A percentile compares a stretch with the other conserved stretches of the same genome.
Conservation (phyloP, 2,329 filamentous ascomycete genomes). For the Botrytis hyacinthi region DNA sequence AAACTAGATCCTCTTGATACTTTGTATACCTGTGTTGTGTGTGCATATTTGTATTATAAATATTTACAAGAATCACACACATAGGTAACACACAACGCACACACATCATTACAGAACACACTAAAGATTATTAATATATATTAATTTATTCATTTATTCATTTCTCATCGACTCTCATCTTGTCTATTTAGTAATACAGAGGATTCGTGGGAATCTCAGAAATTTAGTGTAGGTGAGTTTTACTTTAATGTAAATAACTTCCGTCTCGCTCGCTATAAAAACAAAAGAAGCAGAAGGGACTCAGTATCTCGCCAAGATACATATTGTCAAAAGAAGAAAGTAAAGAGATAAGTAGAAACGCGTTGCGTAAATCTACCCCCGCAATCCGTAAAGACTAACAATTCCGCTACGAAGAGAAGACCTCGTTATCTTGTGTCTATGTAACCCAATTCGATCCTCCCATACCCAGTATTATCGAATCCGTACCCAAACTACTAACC, state of each 20-base stretch:
- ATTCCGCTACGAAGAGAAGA: background rate
- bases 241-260: background rate
- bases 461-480: background rate
- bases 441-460: background rate
- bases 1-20: background rate
- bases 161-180: background rate
- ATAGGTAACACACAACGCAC: background rate
- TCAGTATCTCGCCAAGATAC: background rate
- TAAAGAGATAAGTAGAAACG: background rate
- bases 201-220: background rate
- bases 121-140: background rate
- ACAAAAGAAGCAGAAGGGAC: background rate
- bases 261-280: background rate
- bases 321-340: background rate
- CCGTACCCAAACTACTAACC: background rate
- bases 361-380: background rate
- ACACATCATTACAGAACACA: background rate
- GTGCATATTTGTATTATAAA: background rate
- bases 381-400: background rate
- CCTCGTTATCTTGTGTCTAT: background rate
- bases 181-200: background rate
- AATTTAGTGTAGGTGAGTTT: background rate
- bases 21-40: background rate
- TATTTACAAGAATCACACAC: background rate
- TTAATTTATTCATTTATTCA: background rate